Evolutionary conservation across 179 eudicot genomes (phyloP).

Genomic region (Amaranthus tricolor): DNA sequence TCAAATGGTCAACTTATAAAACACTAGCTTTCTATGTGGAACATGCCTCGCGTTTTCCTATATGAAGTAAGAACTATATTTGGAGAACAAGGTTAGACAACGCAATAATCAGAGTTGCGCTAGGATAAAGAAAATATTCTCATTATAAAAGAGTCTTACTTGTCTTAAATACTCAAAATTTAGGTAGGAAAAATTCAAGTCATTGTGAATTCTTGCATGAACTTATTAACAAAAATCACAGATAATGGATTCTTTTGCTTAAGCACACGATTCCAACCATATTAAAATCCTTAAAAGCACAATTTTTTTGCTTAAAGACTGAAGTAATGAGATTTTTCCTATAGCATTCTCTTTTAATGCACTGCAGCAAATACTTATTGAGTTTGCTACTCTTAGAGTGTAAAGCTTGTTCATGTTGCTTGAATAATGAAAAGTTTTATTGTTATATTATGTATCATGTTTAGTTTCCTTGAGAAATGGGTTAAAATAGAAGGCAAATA

Average conservation of each 20-base stretch:
- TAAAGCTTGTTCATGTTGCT: constrained; percentile 9
- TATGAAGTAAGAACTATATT: too few relatives aligned
- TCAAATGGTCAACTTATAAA: too few relatives aligned
- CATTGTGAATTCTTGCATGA: background rate
- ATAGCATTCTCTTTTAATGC: background rate
- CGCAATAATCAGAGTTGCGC: background rate
- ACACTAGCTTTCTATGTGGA: too few relatives aligned
- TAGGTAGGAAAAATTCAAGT: background rate
- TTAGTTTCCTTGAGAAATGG: background rate
- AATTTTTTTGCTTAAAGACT: too few relatives aligned
- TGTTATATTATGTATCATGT: background rate
- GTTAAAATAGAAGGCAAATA: background rate
- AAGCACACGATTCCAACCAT: background rate
- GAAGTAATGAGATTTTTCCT: background rate
- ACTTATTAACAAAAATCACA: background rate
- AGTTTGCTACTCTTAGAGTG: background rate
- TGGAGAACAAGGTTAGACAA: background rate
- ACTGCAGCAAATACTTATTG: background rate
- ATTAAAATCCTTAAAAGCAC: background rate
- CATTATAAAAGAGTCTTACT: background rate
- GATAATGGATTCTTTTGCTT: background rate
- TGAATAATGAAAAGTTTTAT: background rate
- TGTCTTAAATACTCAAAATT: background rate
- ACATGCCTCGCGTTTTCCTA: too few relatives aligned
- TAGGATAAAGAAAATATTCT: background rate